These are phyloP conservation scores for Pelargonium fulgidum DNA, from an alignment of 441 rosid species.

Conservation along the genomic window DNA sequence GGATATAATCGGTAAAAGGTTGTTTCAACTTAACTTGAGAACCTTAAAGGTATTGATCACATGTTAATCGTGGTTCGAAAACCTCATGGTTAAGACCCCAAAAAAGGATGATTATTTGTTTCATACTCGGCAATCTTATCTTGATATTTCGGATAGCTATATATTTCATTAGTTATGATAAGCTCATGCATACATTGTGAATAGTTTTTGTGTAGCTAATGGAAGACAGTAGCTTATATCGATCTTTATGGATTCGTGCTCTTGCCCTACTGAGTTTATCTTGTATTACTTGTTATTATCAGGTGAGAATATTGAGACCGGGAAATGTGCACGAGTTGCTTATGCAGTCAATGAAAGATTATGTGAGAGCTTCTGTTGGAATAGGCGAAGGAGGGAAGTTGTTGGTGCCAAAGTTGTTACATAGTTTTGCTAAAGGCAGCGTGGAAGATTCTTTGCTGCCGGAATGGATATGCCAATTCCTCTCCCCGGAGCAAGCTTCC, in stretches of 20 bases:
- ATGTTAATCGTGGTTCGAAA: no score
- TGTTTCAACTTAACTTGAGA: no score
- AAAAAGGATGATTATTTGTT: no score
- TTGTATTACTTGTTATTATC: slow-evolving; percentile 9
- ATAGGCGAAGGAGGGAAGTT: slow-evolving; percentile 45
- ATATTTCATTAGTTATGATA: no score
- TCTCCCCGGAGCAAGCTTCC: slow-evolving; percentile 40
- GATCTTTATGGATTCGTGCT: not conserved
- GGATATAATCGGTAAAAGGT: no score
- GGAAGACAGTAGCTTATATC: no score
- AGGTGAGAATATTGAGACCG: slow-evolving; percentile 60
- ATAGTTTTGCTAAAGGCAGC: slow-evolving; percentile 42
- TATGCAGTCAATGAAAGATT: slow-evolving; percentile 42
- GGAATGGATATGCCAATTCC: slow-evolving; percentile 59
- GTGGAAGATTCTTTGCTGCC: slow-evolving; percentile 41
- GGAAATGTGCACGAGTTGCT: slow-evolving; percentile 43
- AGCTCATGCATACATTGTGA: no score
- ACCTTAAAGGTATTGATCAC: no score
- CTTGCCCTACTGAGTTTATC: not conserved
- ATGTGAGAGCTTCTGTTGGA: slow-evolving; percentile 49
- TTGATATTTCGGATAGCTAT: no score
- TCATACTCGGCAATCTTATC: no score
- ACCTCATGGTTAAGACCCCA: no score
- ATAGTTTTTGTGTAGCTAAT: no score
- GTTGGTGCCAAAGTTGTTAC: slow-evolving; percentile 54